Conservation (phyloP, 169 alveolate species). For the Eimeria brunetti region DNA sequence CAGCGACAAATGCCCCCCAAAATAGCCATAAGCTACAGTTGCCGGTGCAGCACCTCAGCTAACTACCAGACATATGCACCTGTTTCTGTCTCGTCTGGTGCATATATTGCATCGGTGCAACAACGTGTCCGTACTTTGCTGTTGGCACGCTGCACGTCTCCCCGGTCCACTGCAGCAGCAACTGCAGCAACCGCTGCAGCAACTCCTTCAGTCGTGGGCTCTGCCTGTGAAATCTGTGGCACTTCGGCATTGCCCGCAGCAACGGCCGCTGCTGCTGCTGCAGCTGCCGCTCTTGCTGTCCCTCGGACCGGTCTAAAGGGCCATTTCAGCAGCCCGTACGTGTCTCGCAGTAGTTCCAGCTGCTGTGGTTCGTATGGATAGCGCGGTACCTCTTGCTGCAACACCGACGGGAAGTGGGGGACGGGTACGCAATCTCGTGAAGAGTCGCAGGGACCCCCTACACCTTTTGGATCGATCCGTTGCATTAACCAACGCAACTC, state of each 20-base stretch:
- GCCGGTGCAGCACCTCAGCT: not conserved
- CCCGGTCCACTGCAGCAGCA: conserved; percentile 49
- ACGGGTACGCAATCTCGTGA: conserved; percentile 69
- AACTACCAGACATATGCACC: conserved; percentile 71
- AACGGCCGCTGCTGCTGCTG: conserved; percentile 46
- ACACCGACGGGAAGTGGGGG: conserved; percentile 81
- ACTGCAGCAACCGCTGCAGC: conserved; percentile 65
- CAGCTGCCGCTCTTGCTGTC: conserved; percentile 46
- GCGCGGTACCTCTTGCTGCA: conserved; percentile 74
- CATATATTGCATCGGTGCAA: conserved; percentile 64
- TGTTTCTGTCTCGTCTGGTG: conserved; percentile 77
- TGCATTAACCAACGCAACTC: conserved; percentile 61
- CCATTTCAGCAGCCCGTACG: conserved; percentile 81
- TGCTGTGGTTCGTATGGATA: conserved; percentile 79
- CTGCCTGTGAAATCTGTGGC: conserved; percentile 42
- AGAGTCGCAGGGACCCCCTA: conserved; percentile 49
- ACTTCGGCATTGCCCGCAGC: conserved; percentile 19
- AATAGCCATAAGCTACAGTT: not conserved
- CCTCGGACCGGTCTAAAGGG: conserved; percentile 55
- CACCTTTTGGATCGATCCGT: conserved; percentile 37
- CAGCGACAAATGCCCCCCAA: not conserved
- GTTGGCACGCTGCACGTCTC: conserved; percentile 44
- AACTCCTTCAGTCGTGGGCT: conserved; percentile 45
- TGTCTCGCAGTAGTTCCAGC: conserved; percentile 68
- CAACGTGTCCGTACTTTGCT: conserved; percentile 63